Evolutionary conservation across 179 eudicot genomes (phyloP), one percentile per base, ranked within the genome.

Genomic region (Spinacia oleracea): DNA sequence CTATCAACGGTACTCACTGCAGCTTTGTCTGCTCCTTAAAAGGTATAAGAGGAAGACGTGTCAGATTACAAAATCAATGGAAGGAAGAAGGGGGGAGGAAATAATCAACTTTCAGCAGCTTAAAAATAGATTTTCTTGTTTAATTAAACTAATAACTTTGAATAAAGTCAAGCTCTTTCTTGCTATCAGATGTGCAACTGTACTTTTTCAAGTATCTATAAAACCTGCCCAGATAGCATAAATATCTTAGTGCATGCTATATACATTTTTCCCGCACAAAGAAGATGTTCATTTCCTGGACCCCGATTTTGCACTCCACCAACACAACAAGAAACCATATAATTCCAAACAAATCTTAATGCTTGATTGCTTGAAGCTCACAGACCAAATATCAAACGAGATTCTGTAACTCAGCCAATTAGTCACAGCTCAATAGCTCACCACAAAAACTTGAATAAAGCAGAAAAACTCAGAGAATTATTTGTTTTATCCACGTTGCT

Each of bases 1-100:
- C 71, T 78, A 50, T 69, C 42, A 68, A 82, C 27, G 83, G 78
- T 55, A 72, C 42, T 79, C 79, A 85, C 70, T 50, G 50, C 38
- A 38, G 38, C 75, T 51, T 58, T 48, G 55, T 32, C 32, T 70
- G 68, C 62, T 62, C 76, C 80, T 82, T 53, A 68, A 53, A 20
- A 71, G 68, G 16, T 70, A 71, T 42, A 15, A 71, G 23, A 73
- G 27, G 63, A 60, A 78, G 27, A 56, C 51, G 63, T 45, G 70
- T 83, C 55, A 80, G 76, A 65, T 40, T 10, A 43, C 11, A 10
- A 11, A 23, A 20, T 21, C 34, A 58, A 72, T 1, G 69, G 31
- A 18, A 60, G 51, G 20, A 4, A 40, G 42, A 3, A 0, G 2
- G 25, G 6, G 8, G 18, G 9, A 5, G 4, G 27, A 27, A 12